Conservation (phyloP, 805 yeast species). For the Komagataella pastoris region DNA sequence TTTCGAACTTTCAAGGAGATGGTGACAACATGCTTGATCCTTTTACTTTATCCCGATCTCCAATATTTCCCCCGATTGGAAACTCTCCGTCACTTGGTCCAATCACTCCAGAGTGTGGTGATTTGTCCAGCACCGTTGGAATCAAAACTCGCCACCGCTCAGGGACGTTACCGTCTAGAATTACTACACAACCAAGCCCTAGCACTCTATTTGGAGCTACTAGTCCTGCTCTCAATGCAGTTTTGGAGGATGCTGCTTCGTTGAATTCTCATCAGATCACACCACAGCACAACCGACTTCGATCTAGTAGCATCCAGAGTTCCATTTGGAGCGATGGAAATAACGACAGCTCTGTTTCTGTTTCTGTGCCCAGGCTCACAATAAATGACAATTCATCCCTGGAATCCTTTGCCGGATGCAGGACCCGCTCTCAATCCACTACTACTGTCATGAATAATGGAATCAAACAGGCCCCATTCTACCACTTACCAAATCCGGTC, state of each 20-base stretch:
- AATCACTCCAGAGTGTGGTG: neutral
- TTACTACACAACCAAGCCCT: constrained; percentile 16
- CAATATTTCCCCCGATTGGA: neutral
- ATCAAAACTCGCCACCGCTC: constrained; percentile 54
- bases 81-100: neutral
- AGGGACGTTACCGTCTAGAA: constrained; percentile 65
- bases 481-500: constrained; percentile 1
- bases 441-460: constrained; percentile 15
- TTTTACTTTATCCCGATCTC: neutral
- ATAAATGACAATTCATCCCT: neutral
- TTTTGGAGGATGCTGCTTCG: constrained; percentile 10
- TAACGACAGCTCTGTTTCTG: neutral
- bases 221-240: constrained; percentile 15
- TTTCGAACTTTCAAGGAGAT: neutral
- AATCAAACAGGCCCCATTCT: constrained; percentile 3
- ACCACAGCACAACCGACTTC: constrained; percentile 20
- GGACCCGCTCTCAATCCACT: constrained; percentile 41
- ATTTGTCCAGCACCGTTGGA: constrained; percentile 15
- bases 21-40: neutral
- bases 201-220: constrained; percentile 9
- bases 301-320: constrained; percentile 43
- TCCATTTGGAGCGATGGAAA: constrained; percentile 44
- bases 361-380: constrained; percentile 4
- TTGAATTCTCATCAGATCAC: neutral
- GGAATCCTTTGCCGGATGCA: constrained; percentile 4